Evolutionary conservation across 2,329 filamentous ascomycete genomes (phyloP).

Genomic region (Talaromyces verruculosus): DNA sequence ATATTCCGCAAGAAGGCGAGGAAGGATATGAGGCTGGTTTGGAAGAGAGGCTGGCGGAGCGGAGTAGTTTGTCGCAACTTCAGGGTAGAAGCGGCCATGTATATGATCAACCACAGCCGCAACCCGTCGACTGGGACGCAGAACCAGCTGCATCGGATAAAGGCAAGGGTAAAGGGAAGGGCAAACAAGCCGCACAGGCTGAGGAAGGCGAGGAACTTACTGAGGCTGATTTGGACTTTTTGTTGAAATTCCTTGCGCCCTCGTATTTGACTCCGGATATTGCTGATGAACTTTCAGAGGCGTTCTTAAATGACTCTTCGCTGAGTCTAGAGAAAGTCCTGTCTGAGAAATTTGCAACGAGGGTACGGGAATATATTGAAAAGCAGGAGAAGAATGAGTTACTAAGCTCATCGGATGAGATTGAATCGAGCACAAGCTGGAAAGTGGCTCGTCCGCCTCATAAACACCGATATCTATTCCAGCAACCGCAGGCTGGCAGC

Average conservation of each 20-base stretch:
- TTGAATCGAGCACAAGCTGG: constrained; percentile 64
- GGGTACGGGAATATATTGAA: constrained; percentile 70
- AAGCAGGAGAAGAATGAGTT: constrained; percentile 58
- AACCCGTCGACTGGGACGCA: constrained; percentile 52
- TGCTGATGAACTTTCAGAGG: constrained; percentile 74
- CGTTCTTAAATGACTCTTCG: constrained; percentile 79
- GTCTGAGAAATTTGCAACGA: constrained; percentile 70
- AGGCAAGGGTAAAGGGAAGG: constrained; percentile 36
- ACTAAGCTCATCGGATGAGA: constrained; percentile 49
- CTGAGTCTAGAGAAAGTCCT: constrained; percentile 79
- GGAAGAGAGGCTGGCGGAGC: constrained; percentile 83
- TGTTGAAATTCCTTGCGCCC: constrained; percentile 86
- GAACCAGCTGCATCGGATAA: constrained; percentile 33
- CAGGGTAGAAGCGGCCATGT: constrained; percentile 80
- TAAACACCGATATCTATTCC: constrained; percentile 90
- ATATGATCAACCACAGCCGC: constrained; percentile 75
- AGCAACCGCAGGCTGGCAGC: constrained; percentile 52
- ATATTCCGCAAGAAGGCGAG: constrained; percentile 93
- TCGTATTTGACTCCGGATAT: constrained; percentile 91
- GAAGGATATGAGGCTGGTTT: constrained; percentile 85
- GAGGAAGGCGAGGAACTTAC: constrained; percentile 62
- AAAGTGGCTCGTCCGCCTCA: constrained; percentile 82
- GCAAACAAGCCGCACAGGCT: constrained; percentile 42
- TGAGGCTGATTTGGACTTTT: constrained; percentile 79
- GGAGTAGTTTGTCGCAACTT: constrained; percentile 88